phyloP scores from a whole-genome alignment of 78 protist species.

The Dictyostelium capitatum region DNA sequence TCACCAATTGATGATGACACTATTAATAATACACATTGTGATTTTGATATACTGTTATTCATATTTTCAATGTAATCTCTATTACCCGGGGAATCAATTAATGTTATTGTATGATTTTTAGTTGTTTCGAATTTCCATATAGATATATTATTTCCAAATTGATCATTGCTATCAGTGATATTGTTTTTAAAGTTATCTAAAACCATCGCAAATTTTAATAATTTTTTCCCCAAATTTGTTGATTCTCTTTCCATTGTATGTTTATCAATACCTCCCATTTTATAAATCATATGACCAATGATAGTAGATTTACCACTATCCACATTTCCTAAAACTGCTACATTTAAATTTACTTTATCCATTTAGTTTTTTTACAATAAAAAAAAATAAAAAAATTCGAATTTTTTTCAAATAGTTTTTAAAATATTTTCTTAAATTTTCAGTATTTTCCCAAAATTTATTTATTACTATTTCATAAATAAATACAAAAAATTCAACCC shows the following conservation, averaged over 20 bases:
- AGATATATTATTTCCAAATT: conserved; percentile 95
- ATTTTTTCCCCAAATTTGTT: conserved; percentile 95
- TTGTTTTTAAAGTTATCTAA: conserved; percentile 96
- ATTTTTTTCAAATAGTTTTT: too few relatives aligned
- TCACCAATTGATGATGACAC: conserved; percentile 90
- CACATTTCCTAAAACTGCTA: conserved; percentile 93
- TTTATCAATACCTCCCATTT: conserved; percentile 94
- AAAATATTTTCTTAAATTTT: too few relatives aligned
- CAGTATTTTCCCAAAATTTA: too few relatives aligned
- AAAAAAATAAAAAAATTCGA: too few relatives aligned
- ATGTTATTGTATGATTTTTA: conserved; percentile 94
- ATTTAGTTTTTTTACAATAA: too few relatives aligned
- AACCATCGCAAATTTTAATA: conserved; percentile 98
- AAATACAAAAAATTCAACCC: too few relatives aligned
- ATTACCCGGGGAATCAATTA: conserved; percentile 99
- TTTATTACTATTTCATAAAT: too few relatives aligned
- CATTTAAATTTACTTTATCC: conserved; percentile 83
- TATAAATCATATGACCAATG: conserved; percentile 96
- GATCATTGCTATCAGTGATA: conserved; percentile 5
- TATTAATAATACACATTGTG: conserved; percentile 95
- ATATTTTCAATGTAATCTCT: conserved; percentile 99
- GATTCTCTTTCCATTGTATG: conserved; percentile 92
- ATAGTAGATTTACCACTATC: conserved; percentile 94
- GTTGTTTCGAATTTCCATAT: conserved; percentile 97
- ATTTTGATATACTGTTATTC: conserved; percentile 98